Percentiles rank a stretch among this genome's conserved stretches.
phyloP scores from a whole-genome alignment of 495 filamentous ascomycete species.

The Hypoxylon lienhwacheense region DNA sequence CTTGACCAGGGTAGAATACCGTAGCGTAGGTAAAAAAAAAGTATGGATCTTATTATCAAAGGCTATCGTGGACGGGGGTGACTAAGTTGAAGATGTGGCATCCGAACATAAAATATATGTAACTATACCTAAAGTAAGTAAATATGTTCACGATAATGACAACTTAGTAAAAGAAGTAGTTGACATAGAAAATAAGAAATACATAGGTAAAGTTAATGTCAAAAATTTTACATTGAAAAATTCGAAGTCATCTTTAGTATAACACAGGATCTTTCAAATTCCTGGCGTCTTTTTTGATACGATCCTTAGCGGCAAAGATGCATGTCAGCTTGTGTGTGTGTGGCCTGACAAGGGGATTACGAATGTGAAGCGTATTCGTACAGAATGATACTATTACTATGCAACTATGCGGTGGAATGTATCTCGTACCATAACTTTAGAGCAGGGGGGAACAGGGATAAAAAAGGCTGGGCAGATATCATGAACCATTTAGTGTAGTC shows the following conservation, averaged over 20 bases:
- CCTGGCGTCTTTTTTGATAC: slow-evolving; percentile 13
- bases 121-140: too few species aligned
- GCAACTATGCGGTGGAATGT: too few species aligned
- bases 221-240: slow-evolving; percentile 24
- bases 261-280: slow-evolving; percentile 19
- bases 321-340: slow-evolving; percentile 33
- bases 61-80: too few species aligned
- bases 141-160: not conserved
- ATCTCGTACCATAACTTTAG: too few species aligned
- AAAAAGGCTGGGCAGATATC: slow-evolving; percentile 36
- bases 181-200: slow-evolving; percentile 7
- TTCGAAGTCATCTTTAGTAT: slow-evolving; percentile 20
- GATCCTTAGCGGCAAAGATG: slow-evolving; percentile 24
- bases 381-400: too few species aligned
- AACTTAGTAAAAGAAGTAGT: not conserved
- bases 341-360: slow-evolving; percentile 33
- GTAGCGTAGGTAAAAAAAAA: too few species aligned
- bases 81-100: too few species aligned
- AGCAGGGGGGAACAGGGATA: slow-evolving; percentile 12
- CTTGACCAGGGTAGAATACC: slow-evolving; percentile 2
- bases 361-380: too few species aligned
- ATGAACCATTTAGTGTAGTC: too few species aligned
- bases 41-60: too few species aligned
- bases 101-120: too few species aligned
- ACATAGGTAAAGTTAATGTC: not conserved